Percentiles rank a stretch among this genome's conserved stretches.
Evolutionary conservation across 345 rosid species (phyloP).

Genomic region (Geranium rotundifolium): DNA sequence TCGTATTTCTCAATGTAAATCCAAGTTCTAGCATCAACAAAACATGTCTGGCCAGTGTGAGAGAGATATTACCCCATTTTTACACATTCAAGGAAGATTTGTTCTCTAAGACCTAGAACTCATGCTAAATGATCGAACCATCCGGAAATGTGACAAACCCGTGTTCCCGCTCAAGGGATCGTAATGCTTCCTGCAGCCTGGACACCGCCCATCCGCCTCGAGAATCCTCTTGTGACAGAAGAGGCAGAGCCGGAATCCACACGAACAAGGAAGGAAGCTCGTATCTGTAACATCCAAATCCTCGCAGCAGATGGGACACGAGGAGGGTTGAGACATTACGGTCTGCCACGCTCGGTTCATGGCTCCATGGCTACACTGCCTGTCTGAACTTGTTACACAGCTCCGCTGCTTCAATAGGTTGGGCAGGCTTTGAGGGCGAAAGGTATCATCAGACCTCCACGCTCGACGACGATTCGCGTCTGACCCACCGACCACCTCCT

Average conservation of each 20-base stretch:
- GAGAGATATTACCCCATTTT: neutral
- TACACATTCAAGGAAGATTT: neutral
- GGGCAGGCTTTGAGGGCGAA: slow-evolving; percentile 71
- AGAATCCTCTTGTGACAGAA: slow-evolving; percentile 79
- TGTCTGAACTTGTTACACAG: slow-evolving; percentile 26
- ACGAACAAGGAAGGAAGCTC: slow-evolving; percentile 60
- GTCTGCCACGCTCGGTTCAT: slow-evolving; percentile 31
- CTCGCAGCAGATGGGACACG: slow-evolving; percentile 56
- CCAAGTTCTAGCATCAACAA: neutral
- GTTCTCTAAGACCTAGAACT: slow-evolving; percentile 6
- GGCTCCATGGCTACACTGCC: slow-evolving; percentile 34
- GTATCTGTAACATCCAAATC: slow-evolving; percentile 67
- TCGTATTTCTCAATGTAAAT: neutral
- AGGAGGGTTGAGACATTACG: slow-evolving; percentile 23
- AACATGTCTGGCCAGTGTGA: neutral
- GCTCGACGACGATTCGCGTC: slow-evolving; percentile 35
- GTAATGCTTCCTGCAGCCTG: slow-evolving; percentile 73
- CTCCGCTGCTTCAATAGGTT: slow-evolving; percentile 61
- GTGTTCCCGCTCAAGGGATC: slow-evolving; percentile 13
- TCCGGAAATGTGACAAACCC: slow-evolving; percentile 10
- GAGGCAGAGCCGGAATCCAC: slow-evolving; percentile 73
- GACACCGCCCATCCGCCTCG: slow-evolving; percentile 79
- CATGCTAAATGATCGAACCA: slow-evolving; percentile 10
- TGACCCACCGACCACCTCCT: slow-evolving; percentile 22
- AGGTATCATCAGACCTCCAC: slow-evolving; percentile 75